Percentiles rank a stretch among this genome's conserved stretches.
Evolutionary conservation across 169 alveolate genomes (phyloP).

Genomic region (Plasmodium adleri): DNA sequence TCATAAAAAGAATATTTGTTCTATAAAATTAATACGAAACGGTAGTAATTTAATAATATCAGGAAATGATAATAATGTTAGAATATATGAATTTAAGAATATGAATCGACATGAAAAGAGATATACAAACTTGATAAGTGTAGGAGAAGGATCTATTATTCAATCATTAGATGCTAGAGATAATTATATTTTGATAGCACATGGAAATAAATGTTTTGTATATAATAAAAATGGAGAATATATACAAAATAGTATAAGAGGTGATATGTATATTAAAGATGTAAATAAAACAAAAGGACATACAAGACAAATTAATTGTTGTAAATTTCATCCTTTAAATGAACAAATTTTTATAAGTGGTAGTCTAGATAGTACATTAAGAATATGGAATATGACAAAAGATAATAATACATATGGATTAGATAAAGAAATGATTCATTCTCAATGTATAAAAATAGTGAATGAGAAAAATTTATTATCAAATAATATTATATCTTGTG

Average conservation of each 20-base stretch:
- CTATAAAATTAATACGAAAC: conserved; percentile 10
- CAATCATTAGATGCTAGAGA: conserved; percentile 32
- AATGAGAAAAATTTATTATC: conserved; percentile 51
- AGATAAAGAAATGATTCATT: conserved; percentile 42
- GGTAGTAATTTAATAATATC: conserved; percentile 44
- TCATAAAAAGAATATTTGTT: conserved; percentile 50
- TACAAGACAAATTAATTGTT: conserved; percentile 82
- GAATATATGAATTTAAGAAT: conserved; percentile 51
- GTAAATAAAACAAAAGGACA: conserved; percentile 84
- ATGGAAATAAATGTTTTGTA: conserved; percentile 57
- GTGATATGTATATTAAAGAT: conserved; percentile 85
- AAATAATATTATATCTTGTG: conserved; percentile 45
- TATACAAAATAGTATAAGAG: conserved; percentile 80
- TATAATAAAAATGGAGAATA: conserved; percentile 70
- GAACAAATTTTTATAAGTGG: conserved; percentile 79
- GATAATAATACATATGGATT: conserved; percentile 37
- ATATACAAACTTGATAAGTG: conserved; percentile 28
- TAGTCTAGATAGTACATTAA: conserved; percentile 83
- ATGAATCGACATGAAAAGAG: conserved; percentile 46
- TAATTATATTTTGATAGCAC: conserved; percentile 23
- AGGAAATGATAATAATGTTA: conserved; percentile 47
- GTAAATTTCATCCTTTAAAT: conserved; percentile 74
- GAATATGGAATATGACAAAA: conserved; percentile 79
- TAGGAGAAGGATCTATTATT: conserved; percentile 49
- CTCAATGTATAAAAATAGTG: conserved; percentile 47